Evolutionary conservation across 805 yeast genomes (phyloP), one percentile per base, ranked within the genome.

Genomic region (Tetrapisispora arboricola): DNA sequence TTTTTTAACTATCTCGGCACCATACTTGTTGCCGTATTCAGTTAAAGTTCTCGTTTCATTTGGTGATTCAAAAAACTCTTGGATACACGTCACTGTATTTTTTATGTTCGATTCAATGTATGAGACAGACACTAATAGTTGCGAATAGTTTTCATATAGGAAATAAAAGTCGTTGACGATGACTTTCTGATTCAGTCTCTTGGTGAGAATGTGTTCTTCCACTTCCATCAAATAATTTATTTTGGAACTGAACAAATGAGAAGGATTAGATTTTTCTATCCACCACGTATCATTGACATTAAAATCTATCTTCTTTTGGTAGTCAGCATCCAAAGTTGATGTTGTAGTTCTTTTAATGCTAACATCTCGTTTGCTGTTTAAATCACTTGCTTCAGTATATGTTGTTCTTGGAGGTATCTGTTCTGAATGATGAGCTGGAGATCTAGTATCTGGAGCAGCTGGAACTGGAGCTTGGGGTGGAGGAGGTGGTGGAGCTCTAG

Each of bases 121-220:
- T 18, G 71, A 67, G 4, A 83, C 62, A 38, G 78, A 76, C 46
- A 85, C 62, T 1, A 73, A 63, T 4, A 78, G 65, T 49, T 80
- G 85, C 1, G 92, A 74, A 49, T 80, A 76, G 55, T 84, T 94
- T 45, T 73, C 76, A 58, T 77, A 80, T 31, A 87, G 61, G 12
- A 86, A 67, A 54, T 84, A 85, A 48, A 82, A 77, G 47, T 81
- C 87, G 40, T 81, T 69, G 46, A 73, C 66, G 4, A 68, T 61
- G 40, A 64, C 46, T 2, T 45, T 48, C 32, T 76, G 64, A 19
- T 75, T 74, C 11, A 75, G 75, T 49, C 95, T 73, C 52, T 81
- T 83, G 12, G 49, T 49, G 7, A 80, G 63, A 12, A 55, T 53
- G 43, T 70, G 65, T 21, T 75, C 73, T 42, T 86, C 95, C 18